Percentiles rank a stretch among this genome's conserved stretches.
Conservation (phyloP, 768 basidiomycete species). For the Boletellus emodensis region DNA sequence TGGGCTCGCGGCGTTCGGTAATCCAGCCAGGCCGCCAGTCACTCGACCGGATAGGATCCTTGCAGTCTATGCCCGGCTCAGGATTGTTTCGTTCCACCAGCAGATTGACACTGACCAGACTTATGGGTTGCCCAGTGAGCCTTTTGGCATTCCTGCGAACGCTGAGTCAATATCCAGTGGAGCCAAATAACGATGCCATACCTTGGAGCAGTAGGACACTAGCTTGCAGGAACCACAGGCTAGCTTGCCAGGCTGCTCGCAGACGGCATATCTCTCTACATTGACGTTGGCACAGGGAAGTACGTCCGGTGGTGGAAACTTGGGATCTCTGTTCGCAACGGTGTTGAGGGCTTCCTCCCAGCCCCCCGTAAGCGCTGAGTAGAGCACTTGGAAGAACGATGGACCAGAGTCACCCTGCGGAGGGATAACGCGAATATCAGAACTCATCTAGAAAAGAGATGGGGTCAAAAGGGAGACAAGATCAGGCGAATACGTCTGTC, state of each 20-base stretch:
- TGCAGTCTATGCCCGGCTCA: constrained; percentile 19
- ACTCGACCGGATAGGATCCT: constrained; percentile 16
- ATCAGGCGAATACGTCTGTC: background rate
- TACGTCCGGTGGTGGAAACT: constrained; percentile 22
- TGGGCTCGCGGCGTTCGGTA: constrained; percentile 17
- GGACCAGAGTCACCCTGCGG: constrained; percentile 9
- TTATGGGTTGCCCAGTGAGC: constrained; percentile 41
- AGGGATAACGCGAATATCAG: constrained; percentile 18
- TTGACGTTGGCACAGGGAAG: constrained; percentile 38
- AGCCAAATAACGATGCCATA: background rate
- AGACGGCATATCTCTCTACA: constrained; percentile 17
- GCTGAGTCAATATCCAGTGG: background rate
- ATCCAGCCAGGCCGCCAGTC: constrained; percentile 24
- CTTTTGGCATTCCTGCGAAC: constrained; percentile 37
- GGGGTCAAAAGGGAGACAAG: background rate
- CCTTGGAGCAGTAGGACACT: constrained; percentile 44
- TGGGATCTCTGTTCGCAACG: constrained; percentile 9
- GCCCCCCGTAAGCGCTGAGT: constrained; percentile 12
- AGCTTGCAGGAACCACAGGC: constrained; percentile 33
- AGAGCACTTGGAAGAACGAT: constrained; percentile 6
- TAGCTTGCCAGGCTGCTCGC: constrained; percentile 30
- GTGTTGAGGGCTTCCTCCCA: constrained; percentile 9
- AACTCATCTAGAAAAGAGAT: constrained; percentile 9
- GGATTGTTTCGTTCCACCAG: background rate
- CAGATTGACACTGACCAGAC: constrained; percentile 20